Evolutionary conservation across 371 early-diverging fungal species (phyloP), one percentile per base, ranked within the genome.

Genomic region (Lichtheimia hyalospora): DNA sequence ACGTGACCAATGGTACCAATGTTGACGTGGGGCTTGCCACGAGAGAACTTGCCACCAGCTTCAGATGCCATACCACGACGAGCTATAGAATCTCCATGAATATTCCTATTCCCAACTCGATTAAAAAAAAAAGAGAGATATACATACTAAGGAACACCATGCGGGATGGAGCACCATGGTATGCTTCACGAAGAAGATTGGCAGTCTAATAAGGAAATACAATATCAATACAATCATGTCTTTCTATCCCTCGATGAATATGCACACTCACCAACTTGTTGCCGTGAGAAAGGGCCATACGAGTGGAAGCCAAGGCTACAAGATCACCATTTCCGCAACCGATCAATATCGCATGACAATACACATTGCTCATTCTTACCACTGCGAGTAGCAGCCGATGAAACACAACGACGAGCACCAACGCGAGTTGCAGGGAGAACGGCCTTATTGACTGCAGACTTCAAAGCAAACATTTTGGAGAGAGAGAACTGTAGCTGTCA

Each of bases 1-100:
- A 99, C 99, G 84, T 99, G 99, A 58, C 99, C 99, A 68, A 99
- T 98, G 52, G 99, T 99, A 69, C 99, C 99, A 70, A 99, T 96
- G 86, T 99, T 99, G 70, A 99, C 92, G 77, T 99, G 99, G 24
- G 99, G 98, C 89, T 96, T 96, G 50, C 71, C 63, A 68, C 91
- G 90, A 39, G 73, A 67, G 76, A 88, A 88, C 74, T 85, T 87
- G 60, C 77, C 76, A 27, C 71, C 66, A 60, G 71, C 21, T 20
- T 81, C 81, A 58, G 81, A 60, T 34, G 81, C 81, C 74, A 77
- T 75, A 60, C 62, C 52, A 51, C 77, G 81, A 65, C 75, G 75
- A 59, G 67, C 80, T 76, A 51, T 39, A n/a, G 13, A 20, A 16
- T 6, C 7, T 25, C 57, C 8, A 40, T 15, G 6, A 24, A 14